These are phyloP conservation scores for Blumeria graminis DNA, from an alignment of 2,329 filamentous ascomycete genomes.

Conservation along the genomic window DNA sequence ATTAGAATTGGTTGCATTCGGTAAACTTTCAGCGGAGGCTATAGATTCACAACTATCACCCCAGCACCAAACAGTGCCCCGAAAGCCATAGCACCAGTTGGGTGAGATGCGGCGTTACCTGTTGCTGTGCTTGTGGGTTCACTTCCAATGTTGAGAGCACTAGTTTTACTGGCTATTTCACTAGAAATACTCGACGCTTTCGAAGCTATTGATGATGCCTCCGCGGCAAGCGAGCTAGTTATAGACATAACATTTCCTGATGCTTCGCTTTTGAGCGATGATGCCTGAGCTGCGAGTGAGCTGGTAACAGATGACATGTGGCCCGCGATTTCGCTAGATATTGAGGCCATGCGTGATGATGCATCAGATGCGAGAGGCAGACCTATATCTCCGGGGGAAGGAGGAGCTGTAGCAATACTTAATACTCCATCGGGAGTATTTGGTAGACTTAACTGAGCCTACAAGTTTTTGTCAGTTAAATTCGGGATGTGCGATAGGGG, in stretches of 20 bases:
- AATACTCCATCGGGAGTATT: neutral
- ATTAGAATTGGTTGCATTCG: too few species aligned
- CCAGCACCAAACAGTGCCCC: slow-evolving; percentile 13
- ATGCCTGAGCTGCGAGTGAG: neutral
- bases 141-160: neutral
- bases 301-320: neutral
- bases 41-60: slow-evolving; percentile 11
- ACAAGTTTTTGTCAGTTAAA: neutral
- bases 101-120: slow-evolving; percentile 5
- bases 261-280: neutral
- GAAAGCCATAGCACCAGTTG: slow-evolving; percentile 11
- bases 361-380: neutral
- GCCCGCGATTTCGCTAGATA: neutral
- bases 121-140: neutral
- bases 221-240: neutral
- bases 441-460: neutral
- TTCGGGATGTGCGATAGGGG: neutral
- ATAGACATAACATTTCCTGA: neutral
- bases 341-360: neutral
- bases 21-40: neutral
- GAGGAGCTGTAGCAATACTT: neutral
- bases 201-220: neutral
- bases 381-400: neutral
- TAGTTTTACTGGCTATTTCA: neutral
- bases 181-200: neutral